A percentile compares a stretch with the other conserved stretches of the same genome.
These are phyloP conservation scores for Verticillium zaregamsianum DNA, from an alignment of 2,329 filamentous ascomycete genomes.

Conservation along the genomic window DNA sequence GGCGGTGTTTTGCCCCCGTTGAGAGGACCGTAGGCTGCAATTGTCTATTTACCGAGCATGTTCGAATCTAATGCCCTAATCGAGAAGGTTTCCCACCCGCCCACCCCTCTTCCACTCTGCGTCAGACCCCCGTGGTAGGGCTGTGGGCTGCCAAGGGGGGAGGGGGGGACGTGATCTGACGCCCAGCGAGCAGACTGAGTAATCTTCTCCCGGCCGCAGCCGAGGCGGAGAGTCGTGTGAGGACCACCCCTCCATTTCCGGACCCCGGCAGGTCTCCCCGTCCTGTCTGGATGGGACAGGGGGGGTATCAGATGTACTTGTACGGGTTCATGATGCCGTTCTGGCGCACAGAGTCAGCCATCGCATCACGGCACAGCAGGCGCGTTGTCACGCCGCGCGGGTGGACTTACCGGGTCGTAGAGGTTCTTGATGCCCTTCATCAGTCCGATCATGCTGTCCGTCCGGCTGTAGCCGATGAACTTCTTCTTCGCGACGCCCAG, in stretches of 20 bases:
- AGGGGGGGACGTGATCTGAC: too few species aligned
- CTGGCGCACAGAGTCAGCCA: conserved; percentile 36
- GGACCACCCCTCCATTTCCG: too few species aligned
- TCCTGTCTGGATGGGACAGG: too few species aligned
- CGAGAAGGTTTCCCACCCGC: not conserved
- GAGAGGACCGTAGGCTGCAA: not conserved
- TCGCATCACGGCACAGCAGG: not conserved
- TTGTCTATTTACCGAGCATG: not conserved
- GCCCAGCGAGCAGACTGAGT: too few species aligned
- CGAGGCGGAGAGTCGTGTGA: too few species aligned
- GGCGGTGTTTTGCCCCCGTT: not conserved
- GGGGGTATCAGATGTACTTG: conserved; percentile 72
- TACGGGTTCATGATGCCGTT: conserved; percentile 99
- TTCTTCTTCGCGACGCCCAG: conserved; percentile 93
- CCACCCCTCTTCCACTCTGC: not conserved
- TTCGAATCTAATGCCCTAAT: not conserved
- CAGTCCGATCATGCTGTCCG: conserved; percentile 77
- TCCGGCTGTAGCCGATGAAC: conserved; percentile 89
- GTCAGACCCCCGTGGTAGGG: too few species aligned
- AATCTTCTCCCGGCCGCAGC: too few species aligned
- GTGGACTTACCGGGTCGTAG: conserved; percentile 82
- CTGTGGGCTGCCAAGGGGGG: not conserved
- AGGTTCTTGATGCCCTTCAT: conserved; percentile 95
- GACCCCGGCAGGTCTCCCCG: too few species aligned
- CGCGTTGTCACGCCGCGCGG: not conserved